phyloP scores from a whole-genome alignment of 2,329 filamentous ascomycete species.

The Botrytis galanthina region DNA sequence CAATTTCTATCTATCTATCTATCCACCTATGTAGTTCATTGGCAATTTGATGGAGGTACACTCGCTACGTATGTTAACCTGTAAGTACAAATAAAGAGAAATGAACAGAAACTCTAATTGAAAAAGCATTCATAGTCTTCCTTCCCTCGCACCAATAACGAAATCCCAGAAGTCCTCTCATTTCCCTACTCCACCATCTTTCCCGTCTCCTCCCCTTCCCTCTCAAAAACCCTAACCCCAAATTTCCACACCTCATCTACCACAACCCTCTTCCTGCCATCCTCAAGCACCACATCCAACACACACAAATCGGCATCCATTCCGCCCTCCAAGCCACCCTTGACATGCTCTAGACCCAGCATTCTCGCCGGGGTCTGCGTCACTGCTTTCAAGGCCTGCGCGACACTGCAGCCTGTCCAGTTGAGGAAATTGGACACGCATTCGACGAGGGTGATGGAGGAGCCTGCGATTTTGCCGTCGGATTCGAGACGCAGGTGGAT shows the following conservation, averaged over 20 bases:
- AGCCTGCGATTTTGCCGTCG: slow-evolving; percentile 74
- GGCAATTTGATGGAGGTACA: neutral
- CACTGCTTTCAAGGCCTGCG: slow-evolving; percentile 68
- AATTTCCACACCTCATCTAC: slow-evolving; percentile 32
- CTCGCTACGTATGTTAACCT: too few relatives aligned
- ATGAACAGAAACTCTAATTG: neutral
- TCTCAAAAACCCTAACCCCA: slow-evolving; percentile 26
- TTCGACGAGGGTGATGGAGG: slow-evolving; percentile 71
- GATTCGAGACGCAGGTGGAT: slow-evolving; percentile 72
- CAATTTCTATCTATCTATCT: neutral
- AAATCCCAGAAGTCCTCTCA: too few relatives aligned
- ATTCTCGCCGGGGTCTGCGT: slow-evolving; percentile 75
- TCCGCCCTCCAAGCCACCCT: slow-evolving; percentile 63
- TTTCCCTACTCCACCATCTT: neutral
- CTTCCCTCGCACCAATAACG: neutral
- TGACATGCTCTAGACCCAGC: slow-evolving; percentile 64
- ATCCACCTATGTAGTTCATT: neutral
- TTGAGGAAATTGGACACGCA: slow-evolving; percentile 79
- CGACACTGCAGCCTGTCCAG: slow-evolving; percentile 68
- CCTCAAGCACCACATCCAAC: slow-evolving; percentile 52
- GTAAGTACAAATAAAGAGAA: neutral
- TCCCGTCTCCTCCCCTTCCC: neutral
- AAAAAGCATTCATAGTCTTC: neutral
- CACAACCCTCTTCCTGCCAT: slow-evolving; percentile 48
- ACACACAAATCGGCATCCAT: slow-evolving; percentile 70